Base-by-base conservation (phyloP, 2,329 filamentous ascomycete species). In the Endoconidiophora laricicola region DNA sequence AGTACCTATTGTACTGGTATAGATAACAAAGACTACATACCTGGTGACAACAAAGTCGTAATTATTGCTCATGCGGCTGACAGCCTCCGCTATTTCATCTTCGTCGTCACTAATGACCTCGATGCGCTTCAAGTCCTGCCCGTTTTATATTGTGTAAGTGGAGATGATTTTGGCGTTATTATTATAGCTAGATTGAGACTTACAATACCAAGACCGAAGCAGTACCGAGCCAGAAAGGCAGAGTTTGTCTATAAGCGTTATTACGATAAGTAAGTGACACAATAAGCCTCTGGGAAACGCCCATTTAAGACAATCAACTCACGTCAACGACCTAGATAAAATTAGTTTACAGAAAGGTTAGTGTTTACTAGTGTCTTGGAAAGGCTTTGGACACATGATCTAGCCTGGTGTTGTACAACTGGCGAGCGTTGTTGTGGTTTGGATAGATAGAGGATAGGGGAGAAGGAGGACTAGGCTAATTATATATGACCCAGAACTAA, bases 31-130 rank as follows among this genome's bases (percentile, higher is more conserved):
- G 36, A 7, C 29, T 10, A 40, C 58, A 54, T 58, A 71, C 73
- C 73, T 91, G 5, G 91, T 96, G 4, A 96, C 86, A 43, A 98
- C 85, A 62, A 96, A 86, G 65, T 96, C 91, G 62, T 95, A 96
- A 56, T 76, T 80, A 48, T 75, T 72, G 60, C 85, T 93, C 87
- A 98, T 94, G 55, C 88, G 79, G 48, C 73, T 73, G 4, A 86
- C 81, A 1, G 87, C 86, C 63, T 96, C 88, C 47, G 90, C 70
- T 60, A 98, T 96, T 59, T 95, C 88, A 55, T 70, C 69, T 61
- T 94, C 86, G 55, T 95, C 88, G 59, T 98, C 91, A 54, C 86
- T 82, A 59, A 96, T 91, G 52, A 95, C 88, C 63, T 96, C 91
- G 49, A 96, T 72, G 44, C 87, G 75, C 65, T 90, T 91, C 56